Evolutionary conservation across 441 rosid genomes (phyloP), one percentile per base, ranked within the genome.

Genomic region (Mallotus japonicus): DNA sequence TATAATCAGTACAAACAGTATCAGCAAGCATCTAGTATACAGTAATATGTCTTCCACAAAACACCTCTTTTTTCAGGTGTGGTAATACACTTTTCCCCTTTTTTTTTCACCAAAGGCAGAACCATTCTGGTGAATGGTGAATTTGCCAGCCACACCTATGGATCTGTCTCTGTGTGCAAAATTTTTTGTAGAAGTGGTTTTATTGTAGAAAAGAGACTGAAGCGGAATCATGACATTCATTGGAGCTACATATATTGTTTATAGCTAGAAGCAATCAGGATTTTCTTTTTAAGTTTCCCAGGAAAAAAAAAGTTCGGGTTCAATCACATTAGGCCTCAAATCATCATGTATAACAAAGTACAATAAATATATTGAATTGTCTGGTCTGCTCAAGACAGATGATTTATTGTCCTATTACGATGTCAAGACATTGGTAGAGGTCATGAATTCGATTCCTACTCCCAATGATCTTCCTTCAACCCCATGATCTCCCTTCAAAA

Each of bases 151-250:
- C 22, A 55, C 59, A 17, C 57, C 0, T 28, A 20, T 51, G 3
- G 6, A 11, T 74, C 37, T 49, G 13, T 51, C 2, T 65, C 47
- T 28, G 32, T 51, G 15, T 37, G 49, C 32, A 71, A 28, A 61
- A 7, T 9, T 8, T 24, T 46, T 17, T n/a, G 62, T 24, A 47
- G 44, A 76, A 67, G 59, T n/a, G 42, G 60, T 64, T 55, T 54
- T 28, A 51, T 67, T 73, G 14, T 60, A 24, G 17, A 76, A 65
- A 73, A 74, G 75, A 62, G 51, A 4, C 32, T 20, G 66, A 69
- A 62, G 72, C 67, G 70, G 65, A 78, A 81, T 82, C 69, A 81
- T 83, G 69, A 79, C 67, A 28, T 28, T 68, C 67, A 72, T 80
- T 75, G 74, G 73, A 72, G 60, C 44, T 40, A 58, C 44, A 57